Conservation (phyloP, 441 rosid species). For the Populus hybrid region DNA sequence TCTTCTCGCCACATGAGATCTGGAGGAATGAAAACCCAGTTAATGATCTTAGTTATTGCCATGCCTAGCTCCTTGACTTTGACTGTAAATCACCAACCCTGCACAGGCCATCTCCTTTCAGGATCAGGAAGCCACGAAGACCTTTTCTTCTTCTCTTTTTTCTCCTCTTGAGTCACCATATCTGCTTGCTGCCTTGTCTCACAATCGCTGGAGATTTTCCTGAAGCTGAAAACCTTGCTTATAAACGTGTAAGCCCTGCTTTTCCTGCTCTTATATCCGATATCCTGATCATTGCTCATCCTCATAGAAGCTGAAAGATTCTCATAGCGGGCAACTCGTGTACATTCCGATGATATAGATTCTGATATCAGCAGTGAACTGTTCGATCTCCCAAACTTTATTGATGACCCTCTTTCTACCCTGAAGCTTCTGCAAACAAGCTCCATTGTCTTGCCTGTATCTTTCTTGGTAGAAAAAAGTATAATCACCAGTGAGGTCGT, state of each 20-base stretch:
- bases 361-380: conserved; percentile 23
- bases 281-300: not conserved
- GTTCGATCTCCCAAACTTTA: conserved; percentile 9
- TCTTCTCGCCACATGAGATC: too few relatives aligned
- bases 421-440: conserved; percentile 16
- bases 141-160: conserved; percentile 19
- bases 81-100: conserved; percentile 21
- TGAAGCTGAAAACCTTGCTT: conserved; percentile 21
- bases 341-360: conserved; percentile 15
- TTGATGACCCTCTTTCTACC: conserved; percentile 12
- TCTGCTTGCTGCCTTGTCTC: not conserved
- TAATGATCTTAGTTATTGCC: not conserved
- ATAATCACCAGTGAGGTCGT: not conserved
- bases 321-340: conserved; percentile 14
- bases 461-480: not conserved
- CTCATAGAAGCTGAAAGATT: conserved; percentile 16
- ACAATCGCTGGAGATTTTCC: not conserved
- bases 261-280: not conserved
- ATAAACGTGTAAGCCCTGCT: conserved; percentile 16
- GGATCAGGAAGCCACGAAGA: conserved; percentile 32
- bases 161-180: not conserved
- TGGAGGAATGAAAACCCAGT: not conserved
- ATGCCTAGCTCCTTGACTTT: not conserved
- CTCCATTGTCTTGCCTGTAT: not conserved
- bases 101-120: conserved; percentile 33